Evolutionary conservation across 202 grass and related monocot genomes (phyloP).

Genomic region (Hordeum pubiflorum): DNA sequence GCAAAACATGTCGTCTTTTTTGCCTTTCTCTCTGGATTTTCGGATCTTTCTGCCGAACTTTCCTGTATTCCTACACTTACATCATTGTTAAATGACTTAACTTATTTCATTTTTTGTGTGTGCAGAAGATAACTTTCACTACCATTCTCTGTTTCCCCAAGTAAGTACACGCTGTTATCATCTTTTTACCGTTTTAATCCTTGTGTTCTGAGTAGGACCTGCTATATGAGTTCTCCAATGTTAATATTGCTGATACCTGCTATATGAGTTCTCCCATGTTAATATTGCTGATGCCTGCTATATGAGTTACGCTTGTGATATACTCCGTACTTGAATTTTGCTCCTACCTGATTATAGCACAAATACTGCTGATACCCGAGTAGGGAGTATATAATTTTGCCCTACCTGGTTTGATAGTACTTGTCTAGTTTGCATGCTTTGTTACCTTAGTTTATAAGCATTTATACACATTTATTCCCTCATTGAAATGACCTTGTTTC

Average conservation of each 20-base stretch:
- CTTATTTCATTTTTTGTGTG: not conserved
- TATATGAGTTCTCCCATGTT: not conserved
- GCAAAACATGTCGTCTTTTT: not conserved
- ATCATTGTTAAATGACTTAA: not conserved
- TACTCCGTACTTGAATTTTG: not conserved
- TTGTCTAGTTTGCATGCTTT: not conserved
- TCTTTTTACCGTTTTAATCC: not conserved
- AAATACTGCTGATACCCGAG: too few relatives aligned
- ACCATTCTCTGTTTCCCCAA: not conserved
- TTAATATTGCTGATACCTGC: not conserved
- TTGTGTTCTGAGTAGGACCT: not conserved
- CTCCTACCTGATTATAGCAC: too few relatives aligned
- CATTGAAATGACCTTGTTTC: not conserved
- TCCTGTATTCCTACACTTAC: not conserved
- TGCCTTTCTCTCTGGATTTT: not conserved
- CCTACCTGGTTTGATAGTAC: not conserved
- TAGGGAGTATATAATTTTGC: not conserved
- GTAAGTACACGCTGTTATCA: constrained; percentile 3
- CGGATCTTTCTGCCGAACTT: not conserved
- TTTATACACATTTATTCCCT: not conserved
- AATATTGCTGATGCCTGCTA: not conserved
- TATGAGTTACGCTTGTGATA: not conserved
- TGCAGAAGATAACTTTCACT: constrained; percentile 12
- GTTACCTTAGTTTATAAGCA: not conserved
- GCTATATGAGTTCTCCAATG: not conserved